Conservation (phyloP, 192 early-diverging fungal genomes). For the Funneliformis geosporum region DNA sequence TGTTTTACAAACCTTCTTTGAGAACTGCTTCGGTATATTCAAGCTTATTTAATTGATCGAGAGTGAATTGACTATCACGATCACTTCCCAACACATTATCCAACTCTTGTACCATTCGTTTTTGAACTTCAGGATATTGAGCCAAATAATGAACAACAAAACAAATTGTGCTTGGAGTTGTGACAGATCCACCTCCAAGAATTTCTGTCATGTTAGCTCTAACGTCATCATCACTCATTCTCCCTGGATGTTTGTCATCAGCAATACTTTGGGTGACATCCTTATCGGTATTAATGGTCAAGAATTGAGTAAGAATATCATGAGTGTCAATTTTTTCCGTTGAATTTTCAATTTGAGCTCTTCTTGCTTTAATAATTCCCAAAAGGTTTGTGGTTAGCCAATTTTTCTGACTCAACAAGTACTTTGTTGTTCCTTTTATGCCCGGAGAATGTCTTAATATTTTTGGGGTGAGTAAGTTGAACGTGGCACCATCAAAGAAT, state of each 20-base stretch:
- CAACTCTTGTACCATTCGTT: slow-evolving; percentile 4
- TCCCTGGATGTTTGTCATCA: neutral
- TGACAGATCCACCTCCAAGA: neutral
- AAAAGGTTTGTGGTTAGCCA: neutral
- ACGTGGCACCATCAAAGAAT: neutral
- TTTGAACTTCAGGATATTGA: neutral
- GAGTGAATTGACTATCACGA: neutral
- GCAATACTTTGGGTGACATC: neutral
- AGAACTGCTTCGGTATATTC: slow-evolving; percentile 17
- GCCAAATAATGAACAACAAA: neutral
- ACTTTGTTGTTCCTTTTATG: neutral
- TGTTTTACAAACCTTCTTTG: slow-evolving; percentile 8
- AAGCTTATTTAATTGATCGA: slow-evolving; percentile 8
- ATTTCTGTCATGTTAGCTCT: neutral
- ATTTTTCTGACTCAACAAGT: neutral
- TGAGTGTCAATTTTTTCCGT: neutral
- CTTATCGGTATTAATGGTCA: neutral
- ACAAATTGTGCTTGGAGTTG: neutral
- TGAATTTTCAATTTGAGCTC: neutral
- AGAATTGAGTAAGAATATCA: slow-evolving; percentile 5
- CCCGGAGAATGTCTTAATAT: neutral
- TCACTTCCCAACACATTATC: neutral
- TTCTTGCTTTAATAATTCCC: neutral
- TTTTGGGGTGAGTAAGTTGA: neutral
- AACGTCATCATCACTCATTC: slow-evolving; percentile 12